Conservation (phyloP, 2,329 filamentous ascomycete genomes). For the Sclerotinia nivalis region DNA sequence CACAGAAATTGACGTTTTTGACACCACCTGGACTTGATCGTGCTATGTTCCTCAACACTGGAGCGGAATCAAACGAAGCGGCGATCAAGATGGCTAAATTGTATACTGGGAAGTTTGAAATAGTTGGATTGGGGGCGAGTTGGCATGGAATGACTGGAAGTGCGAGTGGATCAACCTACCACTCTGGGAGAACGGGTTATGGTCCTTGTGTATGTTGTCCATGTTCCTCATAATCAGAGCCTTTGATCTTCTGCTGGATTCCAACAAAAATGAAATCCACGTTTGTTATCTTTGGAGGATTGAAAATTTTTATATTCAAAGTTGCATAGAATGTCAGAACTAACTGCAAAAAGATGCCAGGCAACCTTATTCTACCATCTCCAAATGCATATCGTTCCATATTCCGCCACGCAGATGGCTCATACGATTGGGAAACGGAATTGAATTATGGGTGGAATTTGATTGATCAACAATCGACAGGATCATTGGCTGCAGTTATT, state of each 20-base stretch:
- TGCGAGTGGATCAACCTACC: slow-evolving; percentile 55
- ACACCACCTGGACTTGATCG: slow-evolving; percentile 54
- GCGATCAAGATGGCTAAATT: slow-evolving; percentile 65
- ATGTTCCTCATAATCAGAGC: background rate
- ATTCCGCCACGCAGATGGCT: slow-evolving; percentile 59
- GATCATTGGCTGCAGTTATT: slow-evolving; percentile 63
- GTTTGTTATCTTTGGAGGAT: background rate
- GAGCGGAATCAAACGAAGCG: slow-evolving; percentile 59
- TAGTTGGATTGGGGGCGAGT: slow-evolving; percentile 59
- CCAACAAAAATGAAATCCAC: too few species aligned
- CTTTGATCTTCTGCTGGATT: background rate
- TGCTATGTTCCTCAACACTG: slow-evolving; percentile 59
- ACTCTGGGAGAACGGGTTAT: slow-evolving; percentile 51
- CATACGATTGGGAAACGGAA: slow-evolving; percentile 66
- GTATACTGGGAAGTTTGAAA: slow-evolving; percentile 64
- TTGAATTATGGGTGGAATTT: slow-evolving; percentile 62
- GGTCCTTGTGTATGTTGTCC: slow-evolving; percentile 41
- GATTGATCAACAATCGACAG: slow-evolving; percentile 59
- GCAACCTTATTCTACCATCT: slow-evolving; percentile 57
- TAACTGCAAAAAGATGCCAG: slow-evolving; percentile 48
- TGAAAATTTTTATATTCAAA: slow-evolving; percentile 1
- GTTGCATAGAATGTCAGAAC: background rate
- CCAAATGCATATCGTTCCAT: slow-evolving; percentile 63
- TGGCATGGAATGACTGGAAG: slow-evolving; percentile 63
- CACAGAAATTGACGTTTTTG: slow-evolving; percentile 50